These are phyloP conservation scores for Smithsoniella earleae DNA, from an alignment of 163 green algal genomes.

Conservation along the genomic window DNA sequence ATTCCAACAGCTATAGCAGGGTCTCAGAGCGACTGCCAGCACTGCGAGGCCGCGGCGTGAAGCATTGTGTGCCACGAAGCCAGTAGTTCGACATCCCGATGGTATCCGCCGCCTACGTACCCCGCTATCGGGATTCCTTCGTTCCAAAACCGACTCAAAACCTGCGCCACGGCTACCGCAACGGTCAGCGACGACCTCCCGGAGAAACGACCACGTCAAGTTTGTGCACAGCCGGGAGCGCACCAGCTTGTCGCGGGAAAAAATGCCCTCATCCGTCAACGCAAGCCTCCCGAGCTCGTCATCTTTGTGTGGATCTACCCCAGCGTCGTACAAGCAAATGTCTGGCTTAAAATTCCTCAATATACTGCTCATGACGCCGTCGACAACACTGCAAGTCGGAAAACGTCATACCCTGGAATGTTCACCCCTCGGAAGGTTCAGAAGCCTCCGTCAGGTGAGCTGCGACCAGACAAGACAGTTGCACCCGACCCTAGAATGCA, in stretches of 20 bases:
- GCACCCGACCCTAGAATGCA: too few relatives aligned
- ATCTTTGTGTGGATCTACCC: conserved; percentile 64
- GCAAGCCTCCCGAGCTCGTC: conserved; percentile 63
- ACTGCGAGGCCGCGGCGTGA: conserved; percentile 40
- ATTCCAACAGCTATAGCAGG: too few relatives aligned
- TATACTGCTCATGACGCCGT: conserved; percentile 35
- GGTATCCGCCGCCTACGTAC: conserved; percentile 68
- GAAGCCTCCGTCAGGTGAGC: too few relatives aligned
- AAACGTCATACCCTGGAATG: too few relatives aligned
- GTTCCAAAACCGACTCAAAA: not conserved
- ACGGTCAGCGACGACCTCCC: not conserved
- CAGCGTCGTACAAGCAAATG: conserved; percentile 80
- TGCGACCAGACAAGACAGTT: too few relatives aligned
- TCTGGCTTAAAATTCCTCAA: conserved; percentile 55
- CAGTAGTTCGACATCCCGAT: conserved; percentile 51
- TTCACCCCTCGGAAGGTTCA: too few relatives aligned
- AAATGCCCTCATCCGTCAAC: conserved; percentile 47
- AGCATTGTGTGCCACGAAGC: conserved; percentile 43
- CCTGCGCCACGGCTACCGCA: not conserved
- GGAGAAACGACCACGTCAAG: too few relatives aligned
- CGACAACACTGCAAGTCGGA: conserved; percentile 33
- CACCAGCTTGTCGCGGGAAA: conserved; percentile 34
- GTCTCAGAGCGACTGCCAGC: conserved; percentile 36
- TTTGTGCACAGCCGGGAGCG: too few relatives aligned
- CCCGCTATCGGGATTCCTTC: conserved; percentile 42